Evolutionary conservation across 345 rosid species (phyloP).

Genomic region (Fremontodendron californicum): DNA sequence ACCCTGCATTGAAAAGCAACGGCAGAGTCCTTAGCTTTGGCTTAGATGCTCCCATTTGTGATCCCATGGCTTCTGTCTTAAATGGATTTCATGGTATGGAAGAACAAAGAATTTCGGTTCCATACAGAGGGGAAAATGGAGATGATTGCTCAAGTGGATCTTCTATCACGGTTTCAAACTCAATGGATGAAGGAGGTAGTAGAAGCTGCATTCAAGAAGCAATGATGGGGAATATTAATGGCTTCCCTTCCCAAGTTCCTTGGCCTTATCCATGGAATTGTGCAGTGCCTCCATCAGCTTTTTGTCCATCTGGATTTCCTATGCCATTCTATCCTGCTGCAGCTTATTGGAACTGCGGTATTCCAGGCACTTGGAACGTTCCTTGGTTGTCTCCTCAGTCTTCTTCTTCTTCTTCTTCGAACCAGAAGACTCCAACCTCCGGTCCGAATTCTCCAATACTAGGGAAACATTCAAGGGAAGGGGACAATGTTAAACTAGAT

Average conservation of each 20-base stretch:
- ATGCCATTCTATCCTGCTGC: constrained; percentile 60
- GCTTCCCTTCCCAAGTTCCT: constrained; percentile 48
- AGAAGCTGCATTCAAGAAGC: constrained; percentile 29
- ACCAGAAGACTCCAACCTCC: constrained; percentile 34
- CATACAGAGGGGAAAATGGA: constrained; percentile 41
- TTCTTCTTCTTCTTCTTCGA: constrained; percentile 37
- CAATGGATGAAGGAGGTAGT: constrained; percentile 28
- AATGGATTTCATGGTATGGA: constrained; percentile 33
- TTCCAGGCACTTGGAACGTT: constrained; percentile 49
- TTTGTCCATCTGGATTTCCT: constrained; percentile 62
- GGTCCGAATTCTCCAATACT: constrained; percentile 46
- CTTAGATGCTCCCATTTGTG: constrained; percentile 44
- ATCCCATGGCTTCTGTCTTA: constrained; percentile 45
- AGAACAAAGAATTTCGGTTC: constrained; percentile 27
- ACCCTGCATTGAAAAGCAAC: constrained; percentile 41
- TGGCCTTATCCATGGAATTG: constrained; percentile 82
- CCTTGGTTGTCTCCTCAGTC: constrained; percentile 49
- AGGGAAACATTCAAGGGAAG: constrained; percentile 73
- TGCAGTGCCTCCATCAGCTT: constrained; percentile 46
- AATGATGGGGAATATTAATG: constrained; percentile 35
- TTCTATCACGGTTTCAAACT: constrained; percentile 43
- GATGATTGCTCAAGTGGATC: constrained; percentile 55
- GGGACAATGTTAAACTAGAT: constrained; percentile 28
- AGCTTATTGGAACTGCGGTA: constrained; percentile 51
- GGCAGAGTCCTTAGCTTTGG: constrained; percentile 66